Conservation (phyloP, 2,329 filamentous ascomycete genomes). For the Aspergillus latus region DNA sequence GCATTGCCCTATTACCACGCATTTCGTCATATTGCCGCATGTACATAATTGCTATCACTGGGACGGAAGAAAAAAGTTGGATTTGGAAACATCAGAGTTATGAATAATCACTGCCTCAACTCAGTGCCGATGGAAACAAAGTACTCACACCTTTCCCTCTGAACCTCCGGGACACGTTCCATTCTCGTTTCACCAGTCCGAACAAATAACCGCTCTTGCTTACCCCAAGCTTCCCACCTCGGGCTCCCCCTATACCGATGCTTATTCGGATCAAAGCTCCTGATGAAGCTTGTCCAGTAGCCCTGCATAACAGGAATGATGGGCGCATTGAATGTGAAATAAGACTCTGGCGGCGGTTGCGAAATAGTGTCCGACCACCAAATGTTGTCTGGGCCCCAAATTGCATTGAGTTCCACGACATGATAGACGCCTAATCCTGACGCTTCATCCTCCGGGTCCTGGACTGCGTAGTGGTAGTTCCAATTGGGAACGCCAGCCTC, state of each 20-base stretch:
- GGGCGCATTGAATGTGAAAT: constrained; percentile 55
- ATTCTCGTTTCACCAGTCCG: constrained; percentile 47
- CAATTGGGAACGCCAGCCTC: constrained; percentile 47
- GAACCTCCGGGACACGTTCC: constrained; percentile 45
- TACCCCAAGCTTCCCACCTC: constrained; percentile 53
- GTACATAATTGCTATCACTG: background rate
- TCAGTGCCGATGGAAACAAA: constrained; percentile 50
- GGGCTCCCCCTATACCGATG: constrained; percentile 49
- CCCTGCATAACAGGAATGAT: constrained; percentile 64
- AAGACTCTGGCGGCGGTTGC: constrained; percentile 55
- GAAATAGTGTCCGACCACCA: constrained; percentile 48
- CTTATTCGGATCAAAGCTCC: constrained; percentile 64
- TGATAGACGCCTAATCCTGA: constrained; percentile 65
- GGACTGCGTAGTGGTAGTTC: constrained; percentile 70
- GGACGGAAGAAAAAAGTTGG: background rate
- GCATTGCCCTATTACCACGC: background rate
- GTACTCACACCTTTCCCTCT: constrained; percentile 51
- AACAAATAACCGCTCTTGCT: constrained; percentile 42
- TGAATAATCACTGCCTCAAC: constrained; percentile 46
- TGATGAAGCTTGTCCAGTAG: constrained; percentile 75
- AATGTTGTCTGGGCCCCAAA: constrained; percentile 65
- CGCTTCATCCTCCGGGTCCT: constrained; percentile 55
- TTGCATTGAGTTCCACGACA: constrained; percentile 64
- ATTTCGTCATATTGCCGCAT: background rate
- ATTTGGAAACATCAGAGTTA: background rate